Evolutionary conservation across 805 yeast genomes (phyloP).

Genomic region (Maudiozyma bulderi): DNA sequence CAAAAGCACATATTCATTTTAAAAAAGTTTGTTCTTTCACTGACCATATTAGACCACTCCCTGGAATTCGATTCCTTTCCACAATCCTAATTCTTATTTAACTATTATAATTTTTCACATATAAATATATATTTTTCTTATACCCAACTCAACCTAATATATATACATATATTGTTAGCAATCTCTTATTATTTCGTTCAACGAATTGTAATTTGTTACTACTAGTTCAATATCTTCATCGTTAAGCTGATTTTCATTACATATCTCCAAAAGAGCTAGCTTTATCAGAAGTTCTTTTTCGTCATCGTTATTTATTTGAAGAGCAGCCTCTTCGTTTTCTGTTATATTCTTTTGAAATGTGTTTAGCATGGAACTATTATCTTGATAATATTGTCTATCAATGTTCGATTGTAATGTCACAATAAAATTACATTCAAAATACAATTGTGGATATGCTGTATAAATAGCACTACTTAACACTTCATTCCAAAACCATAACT

Average conservation of each 20-base stretch:
- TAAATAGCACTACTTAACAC: neutral
- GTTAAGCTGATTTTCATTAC: neutral
- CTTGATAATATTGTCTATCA: constrained; percentile 7
- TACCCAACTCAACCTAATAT: neutral
- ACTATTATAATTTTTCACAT: neutral
- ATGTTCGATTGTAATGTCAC: constrained; percentile 4
- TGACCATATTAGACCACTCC: no score
- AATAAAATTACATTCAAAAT: neutral
- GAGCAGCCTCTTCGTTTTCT: neutral
- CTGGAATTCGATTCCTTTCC: no score
- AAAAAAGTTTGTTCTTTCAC: no score
- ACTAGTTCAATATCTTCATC: constrained; percentile 4
- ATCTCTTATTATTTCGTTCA: constrained; percentile 2
- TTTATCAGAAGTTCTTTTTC: constrained; percentile 4
- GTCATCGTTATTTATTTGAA: neutral
- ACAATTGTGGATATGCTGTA: neutral
- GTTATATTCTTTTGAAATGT: neutral
- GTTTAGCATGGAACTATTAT: neutral
- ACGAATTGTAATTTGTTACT: neutral
- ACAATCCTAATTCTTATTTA: no score
- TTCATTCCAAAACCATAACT: constrained; percentile 7
- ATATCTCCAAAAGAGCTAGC: constrained; percentile 2
- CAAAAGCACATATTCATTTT: no score
- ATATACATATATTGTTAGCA: neutral
- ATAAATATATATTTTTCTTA: neutral